Evolutionary conservation across 192 early-diverging fungal genomes (phyloP).

Genomic region (Mortierella claussenii): DNA sequence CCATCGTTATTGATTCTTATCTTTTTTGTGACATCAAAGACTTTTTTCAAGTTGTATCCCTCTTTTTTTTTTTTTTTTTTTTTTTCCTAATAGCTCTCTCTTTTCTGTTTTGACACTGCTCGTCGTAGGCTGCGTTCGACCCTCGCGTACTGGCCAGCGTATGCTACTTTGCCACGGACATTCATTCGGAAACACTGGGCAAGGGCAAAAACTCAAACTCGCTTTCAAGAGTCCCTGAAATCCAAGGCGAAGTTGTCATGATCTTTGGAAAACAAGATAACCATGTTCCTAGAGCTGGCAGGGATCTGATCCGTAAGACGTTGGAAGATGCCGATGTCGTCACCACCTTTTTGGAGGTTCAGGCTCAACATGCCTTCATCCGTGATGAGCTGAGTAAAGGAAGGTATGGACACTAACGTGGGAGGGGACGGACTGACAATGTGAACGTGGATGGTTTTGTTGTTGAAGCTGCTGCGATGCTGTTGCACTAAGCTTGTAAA

Average conservation of each 20-base stretch:
- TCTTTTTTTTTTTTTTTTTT: no score
- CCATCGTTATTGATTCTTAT: not conserved
- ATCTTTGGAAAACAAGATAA: conserved; percentile 74
- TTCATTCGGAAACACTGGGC: conserved; percentile 65
- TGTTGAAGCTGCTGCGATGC: no score
- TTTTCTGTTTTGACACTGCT: not conserved
- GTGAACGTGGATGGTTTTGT: no score
- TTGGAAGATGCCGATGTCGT: conserved; percentile 61
- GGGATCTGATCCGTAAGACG: conserved; percentile 64
- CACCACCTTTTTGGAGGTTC: conserved; percentile 68
- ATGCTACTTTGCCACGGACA: conserved; percentile 75
- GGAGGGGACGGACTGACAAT: no score
- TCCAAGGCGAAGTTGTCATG: conserved; percentile 69
- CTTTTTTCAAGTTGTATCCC: no score
- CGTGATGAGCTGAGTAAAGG: conserved; percentile 72
- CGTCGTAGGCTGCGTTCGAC: conserved; percentile 63
- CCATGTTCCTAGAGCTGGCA: conserved; percentile 68
- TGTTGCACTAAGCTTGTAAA: no score
- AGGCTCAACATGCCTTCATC: conserved; percentile 75
- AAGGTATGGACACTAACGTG: no score
- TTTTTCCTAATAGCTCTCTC: no score
- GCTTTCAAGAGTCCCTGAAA: conserved; percentile 58
- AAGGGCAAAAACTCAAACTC: conserved; percentile 59
- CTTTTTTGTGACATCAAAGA: not conserved
- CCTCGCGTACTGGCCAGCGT: conserved; percentile 61